These are phyloP conservation scores for Fragaria iinumae DNA, from an alignment of 306 rosid species.

Conservation along the genomic window DNA sequence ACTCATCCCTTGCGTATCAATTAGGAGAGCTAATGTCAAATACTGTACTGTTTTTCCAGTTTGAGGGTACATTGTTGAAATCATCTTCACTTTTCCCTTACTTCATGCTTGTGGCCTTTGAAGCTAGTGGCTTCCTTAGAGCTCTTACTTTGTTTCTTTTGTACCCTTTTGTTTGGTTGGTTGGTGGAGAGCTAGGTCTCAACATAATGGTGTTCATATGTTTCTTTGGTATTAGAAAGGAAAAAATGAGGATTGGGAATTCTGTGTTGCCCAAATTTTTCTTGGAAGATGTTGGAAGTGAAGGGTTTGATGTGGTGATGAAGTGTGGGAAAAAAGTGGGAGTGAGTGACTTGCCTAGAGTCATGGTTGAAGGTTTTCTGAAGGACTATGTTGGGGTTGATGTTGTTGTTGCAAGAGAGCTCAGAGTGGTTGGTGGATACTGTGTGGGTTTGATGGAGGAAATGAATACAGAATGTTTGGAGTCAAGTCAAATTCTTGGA, in stretches of 20 bases:
- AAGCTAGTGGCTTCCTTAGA: slow-evolving; percentile 61
- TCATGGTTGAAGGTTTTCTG: slow-evolving; percentile 65
- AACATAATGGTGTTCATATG: slow-evolving; percentile 56
- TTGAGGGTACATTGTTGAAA: slow-evolving; percentile 49
- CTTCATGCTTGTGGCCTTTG: slow-evolving; percentile 77
- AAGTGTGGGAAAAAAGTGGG: slow-evolving; percentile 46
- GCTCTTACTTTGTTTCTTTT: slow-evolving; percentile 45
- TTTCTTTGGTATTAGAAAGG: slow-evolving; percentile 51
- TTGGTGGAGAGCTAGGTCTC: slow-evolving; percentile 50
- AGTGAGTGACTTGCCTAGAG: slow-evolving; percentile 50
- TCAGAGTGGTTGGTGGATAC: slow-evolving; percentile 47
- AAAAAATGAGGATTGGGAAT: slow-evolving; percentile 42
- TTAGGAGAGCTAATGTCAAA: slow-evolving; percentile 18
- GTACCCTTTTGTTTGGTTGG: slow-evolving; percentile 53
- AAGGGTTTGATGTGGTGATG: slow-evolving; percentile 54
- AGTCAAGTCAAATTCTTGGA: slow-evolving; percentile 20
- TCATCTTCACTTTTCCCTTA: slow-evolving; percentile 57
- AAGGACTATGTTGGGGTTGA: slow-evolving; percentile 58
- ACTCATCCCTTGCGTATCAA: slow-evolving; percentile 17
- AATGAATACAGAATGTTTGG: not conserved
- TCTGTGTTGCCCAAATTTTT: slow-evolving; percentile 69
- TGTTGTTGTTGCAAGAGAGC: slow-evolving; percentile 52
- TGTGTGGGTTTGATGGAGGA: slow-evolving; percentile 58
- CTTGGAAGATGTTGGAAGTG: slow-evolving; percentile 55
- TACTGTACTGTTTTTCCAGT: slow-evolving; percentile 40